Evolutionary conservation across 2,329 filamentous ascomycete species (phyloP).

Genomic region (Bipolaris oryzae): DNA sequence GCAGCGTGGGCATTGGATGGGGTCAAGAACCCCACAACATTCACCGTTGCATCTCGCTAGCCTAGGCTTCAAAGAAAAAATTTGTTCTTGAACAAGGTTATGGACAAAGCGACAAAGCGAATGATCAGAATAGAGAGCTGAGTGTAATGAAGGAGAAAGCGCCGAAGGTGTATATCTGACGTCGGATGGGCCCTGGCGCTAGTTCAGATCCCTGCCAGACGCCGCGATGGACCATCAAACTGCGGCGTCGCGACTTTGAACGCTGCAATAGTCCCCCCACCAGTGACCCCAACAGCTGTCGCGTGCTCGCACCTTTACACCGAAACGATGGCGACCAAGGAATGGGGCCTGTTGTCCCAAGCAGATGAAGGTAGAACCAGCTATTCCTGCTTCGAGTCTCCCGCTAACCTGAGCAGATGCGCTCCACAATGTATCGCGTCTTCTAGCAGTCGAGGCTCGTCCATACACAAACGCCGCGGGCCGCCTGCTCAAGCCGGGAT

Average conservation of each 20-base stretch:
- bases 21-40: conserved; percentile 9
- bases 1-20: conserved; percentile 7
- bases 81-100: not conserved
- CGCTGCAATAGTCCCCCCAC: not conserved
- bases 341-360: conserved; percentile 73
- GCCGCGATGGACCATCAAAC: conserved; percentile 1
- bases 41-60: conserved; percentile 12
- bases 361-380: conserved; percentile 63
- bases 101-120: not conserved
- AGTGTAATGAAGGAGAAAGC: conserved; percentile 11
- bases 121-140: not conserved
- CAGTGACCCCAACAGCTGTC: not conserved
- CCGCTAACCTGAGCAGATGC: conserved; percentile 61
- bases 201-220: conserved; percentile 6
- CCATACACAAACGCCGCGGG: conserved; percentile 89
- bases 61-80: not conserved
- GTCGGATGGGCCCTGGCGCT: conserved; percentile 15
- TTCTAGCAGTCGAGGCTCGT: conserved; percentile 89
- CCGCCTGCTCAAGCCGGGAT: conserved; percentile 72
- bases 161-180: conserved; percentile 11
- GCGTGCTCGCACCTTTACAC: not conserved
- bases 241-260: conserved; percentile 15
- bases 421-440: conserved; percentile 78
- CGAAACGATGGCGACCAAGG: conserved; percentile 52
- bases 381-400: not conserved